phyloP scores from a whole-genome alignment of 768 basidiomycete genomes.

The Ephemerocybe angulata region DNA sequence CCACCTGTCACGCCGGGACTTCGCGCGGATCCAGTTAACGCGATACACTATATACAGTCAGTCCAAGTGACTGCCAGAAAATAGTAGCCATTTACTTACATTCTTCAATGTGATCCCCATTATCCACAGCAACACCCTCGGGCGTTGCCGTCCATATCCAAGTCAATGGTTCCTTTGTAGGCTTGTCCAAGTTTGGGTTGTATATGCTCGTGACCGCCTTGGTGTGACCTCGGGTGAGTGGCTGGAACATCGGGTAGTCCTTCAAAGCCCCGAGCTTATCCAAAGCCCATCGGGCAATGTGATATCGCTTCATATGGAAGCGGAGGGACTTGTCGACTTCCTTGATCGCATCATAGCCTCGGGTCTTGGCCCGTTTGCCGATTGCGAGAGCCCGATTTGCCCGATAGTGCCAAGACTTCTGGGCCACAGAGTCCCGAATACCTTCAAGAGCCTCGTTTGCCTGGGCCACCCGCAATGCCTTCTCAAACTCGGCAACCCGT shows the following conservation, averaged over 20 bases:
- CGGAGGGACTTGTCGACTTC: neutral
- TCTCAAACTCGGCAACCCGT: neutral
- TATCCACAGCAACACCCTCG: too few species aligned
- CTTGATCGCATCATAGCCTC: neutral
- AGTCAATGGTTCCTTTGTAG: too few species aligned
- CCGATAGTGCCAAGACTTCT: slow-evolving; percentile 1
- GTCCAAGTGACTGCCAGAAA: too few species aligned
- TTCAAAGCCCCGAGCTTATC: neutral
- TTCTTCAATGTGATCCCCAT: too few species aligned
- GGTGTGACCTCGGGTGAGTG: neutral
- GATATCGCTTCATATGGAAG: neutral
- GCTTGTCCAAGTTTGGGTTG: slow-evolving; percentile 1
- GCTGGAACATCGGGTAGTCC: neutral
- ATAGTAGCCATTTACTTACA: too few species aligned
- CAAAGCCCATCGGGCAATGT: neutral
- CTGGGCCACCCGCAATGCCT: neutral
- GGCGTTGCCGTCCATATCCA: too few species aligned
- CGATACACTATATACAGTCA: too few species aligned
- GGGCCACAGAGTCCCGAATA: neutral
- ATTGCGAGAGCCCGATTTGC: neutral
- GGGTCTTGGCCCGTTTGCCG: neutral
- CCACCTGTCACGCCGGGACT: too few species aligned
- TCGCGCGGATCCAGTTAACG: too few species aligned
- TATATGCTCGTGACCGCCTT: slow-evolving; percentile 1
- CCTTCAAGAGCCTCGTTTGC: neutral